These are phyloP conservation scores for Wallacemonas sp. DNA, from an alignment of 208 protist genomes.

Conservation along the genomic window DNA sequence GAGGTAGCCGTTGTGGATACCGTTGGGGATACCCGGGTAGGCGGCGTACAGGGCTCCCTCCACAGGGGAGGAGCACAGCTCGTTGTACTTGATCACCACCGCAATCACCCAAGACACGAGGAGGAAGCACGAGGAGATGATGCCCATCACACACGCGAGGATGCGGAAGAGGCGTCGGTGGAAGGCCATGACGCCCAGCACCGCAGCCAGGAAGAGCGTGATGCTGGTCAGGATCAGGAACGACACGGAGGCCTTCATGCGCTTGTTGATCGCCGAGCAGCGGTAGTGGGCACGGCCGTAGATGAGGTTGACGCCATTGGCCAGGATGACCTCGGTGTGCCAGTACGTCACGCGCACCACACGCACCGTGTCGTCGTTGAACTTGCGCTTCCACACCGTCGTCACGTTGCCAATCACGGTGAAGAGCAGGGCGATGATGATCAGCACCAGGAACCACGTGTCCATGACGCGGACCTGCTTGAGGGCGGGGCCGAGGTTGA, in stretches of 20 bases:
- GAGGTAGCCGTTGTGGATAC: slow-evolving; percentile 44
- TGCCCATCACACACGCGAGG: slow-evolving; percentile 33
- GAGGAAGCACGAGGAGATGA: slow-evolving; percentile 40
- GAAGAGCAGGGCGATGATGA: slow-evolving; percentile 38
- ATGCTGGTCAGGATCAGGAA: slow-evolving; percentile 56
- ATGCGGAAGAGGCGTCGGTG: slow-evolving; percentile 37
- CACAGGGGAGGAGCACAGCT: slow-evolving; percentile 25
- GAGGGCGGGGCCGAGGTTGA: slow-evolving; percentile 58
- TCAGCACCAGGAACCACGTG: slow-evolving; percentile 45
- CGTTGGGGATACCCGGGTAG: slow-evolving; percentile 56
- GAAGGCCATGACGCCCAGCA: slow-evolving; percentile 47
- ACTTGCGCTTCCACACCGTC: slow-evolving; percentile 58
- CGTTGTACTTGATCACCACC: slow-evolving; percentile 45
- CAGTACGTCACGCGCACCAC: slow-evolving; percentile 67
- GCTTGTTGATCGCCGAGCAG: slow-evolving; percentile 52
- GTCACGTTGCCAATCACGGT: slow-evolving; percentile 41
- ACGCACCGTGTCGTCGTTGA: slow-evolving; percentile 30
- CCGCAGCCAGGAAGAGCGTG: slow-evolving; percentile 31
- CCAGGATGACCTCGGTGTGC: slow-evolving; percentile 60
- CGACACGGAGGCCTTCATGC: slow-evolving; percentile 63
- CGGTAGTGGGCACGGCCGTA: slow-evolving; percentile 48
- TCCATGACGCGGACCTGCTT: slow-evolving; percentile 53
- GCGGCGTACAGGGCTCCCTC: slow-evolving; percentile 14
- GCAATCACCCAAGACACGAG: slow-evolving; percentile 52
- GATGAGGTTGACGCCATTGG: slow-evolving; percentile 39